A percentile compares a stretch with the other conserved stretches of the same genome.
Evolutionary conservation across 371 early-diverging fungal species (phyloP).

Genomic region (Zopfochytrium polystomum): DNA sequence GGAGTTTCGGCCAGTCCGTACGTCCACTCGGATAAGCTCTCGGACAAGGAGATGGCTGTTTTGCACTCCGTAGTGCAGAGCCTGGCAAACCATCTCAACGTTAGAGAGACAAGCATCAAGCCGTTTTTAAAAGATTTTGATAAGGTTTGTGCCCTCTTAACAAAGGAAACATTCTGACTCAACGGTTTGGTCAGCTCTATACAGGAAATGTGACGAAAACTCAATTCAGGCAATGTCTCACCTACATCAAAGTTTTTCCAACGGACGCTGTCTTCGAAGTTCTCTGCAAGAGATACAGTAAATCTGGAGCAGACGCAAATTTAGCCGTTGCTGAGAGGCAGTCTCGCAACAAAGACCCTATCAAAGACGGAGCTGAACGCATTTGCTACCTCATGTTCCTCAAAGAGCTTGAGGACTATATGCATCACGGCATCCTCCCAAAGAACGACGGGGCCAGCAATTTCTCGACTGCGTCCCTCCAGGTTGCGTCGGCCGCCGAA

Average conservation of each 20-base stretch:
- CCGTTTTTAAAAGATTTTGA: slow-evolving; percentile 55
- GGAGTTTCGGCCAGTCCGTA: slow-evolving; percentile 24
- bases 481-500: no score
- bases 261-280: slow-evolving; percentile 48
- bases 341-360: slow-evolving; percentile 17
- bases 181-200: slow-evolving; percentile 22
- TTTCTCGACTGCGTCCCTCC: no score
- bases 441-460: background rate
- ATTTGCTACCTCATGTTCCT: slow-evolving; percentile 46
- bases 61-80: slow-evolving; percentile 27
- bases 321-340: background rate
- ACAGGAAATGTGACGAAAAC: slow-evolving; percentile 48
- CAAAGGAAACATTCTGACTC: background rate
- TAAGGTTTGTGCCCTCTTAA: slow-evolving; percentile 29
- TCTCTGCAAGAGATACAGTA: slow-evolving; percentile 44
- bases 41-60: slow-evolving; percentile 26
- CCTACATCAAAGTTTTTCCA: slow-evolving; percentile 37
- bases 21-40: slow-evolving; percentile 9
- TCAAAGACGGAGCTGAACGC: slow-evolving; percentile 34
- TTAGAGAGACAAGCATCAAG: slow-evolving; percentile 42
- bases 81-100: slow-evolving; percentile 37
- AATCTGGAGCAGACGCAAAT: slow-evolving; percentile 14
- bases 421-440: slow-evolving; percentile 15
- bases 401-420: slow-evolving; percentile 33
- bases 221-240: slow-evolving; percentile 48